Base-by-base conservation (phyloP, 2,329 filamentous ascomycete genomes). In the Sporothrix inflata region DNA sequence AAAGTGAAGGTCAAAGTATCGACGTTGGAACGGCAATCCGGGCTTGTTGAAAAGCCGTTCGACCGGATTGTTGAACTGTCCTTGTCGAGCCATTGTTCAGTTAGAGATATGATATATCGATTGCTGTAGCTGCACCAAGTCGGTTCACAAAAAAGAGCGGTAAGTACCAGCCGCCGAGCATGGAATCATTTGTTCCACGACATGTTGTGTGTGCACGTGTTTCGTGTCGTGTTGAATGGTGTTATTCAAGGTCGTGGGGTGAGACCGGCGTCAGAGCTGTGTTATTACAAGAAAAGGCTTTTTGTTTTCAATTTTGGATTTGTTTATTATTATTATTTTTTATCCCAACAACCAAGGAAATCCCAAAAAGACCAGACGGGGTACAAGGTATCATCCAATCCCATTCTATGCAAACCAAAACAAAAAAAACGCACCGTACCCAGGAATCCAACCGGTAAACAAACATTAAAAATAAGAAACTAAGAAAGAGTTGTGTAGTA, bases 301-400 rank as follows among this genome's bases (percentile, higher is more conserved):
- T 53, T 53, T 53, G n/a, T 45, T 45, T 45, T 45, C 42, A 16
- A 53, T 19, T 7, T 42, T 42, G 8, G 34, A 16, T 57, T 61
- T 42, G 34, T 27, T 66, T 34, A 49, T 11, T n/a, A 34, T 66
- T 45, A 21, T 49, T 19, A 1, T 47, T 49, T 49, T 49, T 45
- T 8, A n/a, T 49, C 49, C 40, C 42, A 47, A 49, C 12, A n/a
- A 34, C 12, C 12, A 65, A 21, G 27, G 16, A 38, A 49, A 66
- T 11, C 19, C 42, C 16, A 12, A 51, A 53, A 16, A 40, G 27
- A 67, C 19, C 16, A 19, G 30, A 19, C 30, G 12, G 40, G 40
- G 14, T 30, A 9, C 61, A 40, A 67, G 65, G 65, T 67, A 67
- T 67, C 42, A 67, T 51, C 65, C 65, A 67, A 67, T 40, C 45